These are phyloP conservation scores for Fragaria iinumae DNA, from an alignment of 306 rosid genomes.

Conservation along the genomic window DNA sequence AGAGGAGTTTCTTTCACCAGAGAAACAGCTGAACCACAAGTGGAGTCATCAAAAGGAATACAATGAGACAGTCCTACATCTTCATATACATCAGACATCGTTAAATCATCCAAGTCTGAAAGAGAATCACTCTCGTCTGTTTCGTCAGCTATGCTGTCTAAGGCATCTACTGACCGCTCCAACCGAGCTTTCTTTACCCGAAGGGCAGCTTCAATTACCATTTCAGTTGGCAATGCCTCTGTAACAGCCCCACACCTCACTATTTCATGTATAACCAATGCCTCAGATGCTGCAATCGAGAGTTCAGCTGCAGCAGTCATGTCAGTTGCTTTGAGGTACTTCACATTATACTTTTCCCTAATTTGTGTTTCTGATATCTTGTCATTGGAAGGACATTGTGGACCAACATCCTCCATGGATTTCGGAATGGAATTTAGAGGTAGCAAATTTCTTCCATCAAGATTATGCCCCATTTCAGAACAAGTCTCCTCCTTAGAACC, in stretches of 20 bases:
- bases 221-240: slow-evolving; percentile 42
- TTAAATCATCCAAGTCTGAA: slow-evolving; percentile 75
- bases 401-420: slow-evolving; percentile 28
- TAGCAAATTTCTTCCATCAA: slow-evolving; percentile 33
- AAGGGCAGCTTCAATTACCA: slow-evolving; percentile 76
- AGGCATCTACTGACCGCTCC: slow-evolving; percentile 46
- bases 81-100: slow-evolving; percentile 66
- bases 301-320: slow-evolving; percentile 64
- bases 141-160: slow-evolving; percentile 35
- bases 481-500: slow-evolving; percentile 35
- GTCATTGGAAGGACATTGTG: slow-evolving; percentile 30
- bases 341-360: slow-evolving; percentile 33
- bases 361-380: slow-evolving; percentile 31
- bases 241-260: slow-evolving; percentile 38
- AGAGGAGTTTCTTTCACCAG: slow-evolving; percentile 43
- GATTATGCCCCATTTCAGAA: slow-evolving; percentile 13
- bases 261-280: slow-evolving; percentile 73
- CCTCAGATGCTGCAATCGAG: slow-evolving; percentile 85
- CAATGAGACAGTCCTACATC: slow-evolving; percentile 62
- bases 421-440: slow-evolving; percentile 29
- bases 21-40: slow-evolving; percentile 31
- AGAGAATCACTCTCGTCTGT: slow-evolving; percentile 56
- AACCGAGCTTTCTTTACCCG: slow-evolving; percentile 67
- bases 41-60: slow-evolving; percentile 27
- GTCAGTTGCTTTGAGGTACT: slow-evolving; percentile 40